phyloP scores from a whole-genome alignment of 352 stramenopile genomes.

The Lagenidium giganteum region DNA sequence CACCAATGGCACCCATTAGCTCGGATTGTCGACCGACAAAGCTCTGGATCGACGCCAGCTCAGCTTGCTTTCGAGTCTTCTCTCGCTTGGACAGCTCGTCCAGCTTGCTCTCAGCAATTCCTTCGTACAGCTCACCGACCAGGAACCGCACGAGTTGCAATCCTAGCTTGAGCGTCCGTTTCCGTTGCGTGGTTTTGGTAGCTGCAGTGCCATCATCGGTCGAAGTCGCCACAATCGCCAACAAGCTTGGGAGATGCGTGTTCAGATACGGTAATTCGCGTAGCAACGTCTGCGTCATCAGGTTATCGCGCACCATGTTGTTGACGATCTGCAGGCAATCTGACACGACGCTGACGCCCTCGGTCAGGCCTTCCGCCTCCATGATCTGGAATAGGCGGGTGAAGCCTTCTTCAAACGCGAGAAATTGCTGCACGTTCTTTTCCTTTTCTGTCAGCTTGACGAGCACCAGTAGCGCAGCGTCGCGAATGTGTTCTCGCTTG shows the following conservation, averaged over 20 bases:
- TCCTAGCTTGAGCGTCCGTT: slow-evolving; percentile 34
- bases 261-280: slow-evolving; percentile 40
- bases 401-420: slow-evolving; percentile 78
- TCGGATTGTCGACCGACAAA: slow-evolving; percentile 33
- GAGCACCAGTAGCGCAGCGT: slow-evolving; percentile 44
- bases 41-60: slow-evolving; percentile 42
- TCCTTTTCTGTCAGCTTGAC: slow-evolving; percentile 42
- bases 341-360: slow-evolving; percentile 40
- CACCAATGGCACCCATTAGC: slow-evolving; percentile 43
- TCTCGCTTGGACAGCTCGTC: slow-evolving; percentile 41
- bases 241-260: slow-evolving; percentile 31
- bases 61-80: slow-evolving; percentile 22
- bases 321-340: slow-evolving; percentile 62
- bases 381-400: slow-evolving; percentile 72
- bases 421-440: slow-evolving; percentile 53
- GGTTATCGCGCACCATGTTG: slow-evolving; percentile 60
- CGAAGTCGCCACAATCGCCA: slow-evolving; percentile 18
- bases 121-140: slow-evolving; percentile 39
- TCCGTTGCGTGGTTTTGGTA: slow-evolving; percentile 17
- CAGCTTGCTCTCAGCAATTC: slow-evolving; percentile 19
- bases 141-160: slow-evolving; percentile 48
- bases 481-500: slow-evolving; percentile 57
- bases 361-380: slow-evolving; percentile 47
- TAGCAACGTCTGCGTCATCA: slow-evolving; percentile 58
- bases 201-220: slow-evolving; percentile 12